phyloP scores from a whole-genome alignment of 768 basidiomycete species.

The Kwoniella botswanensis region DNA sequence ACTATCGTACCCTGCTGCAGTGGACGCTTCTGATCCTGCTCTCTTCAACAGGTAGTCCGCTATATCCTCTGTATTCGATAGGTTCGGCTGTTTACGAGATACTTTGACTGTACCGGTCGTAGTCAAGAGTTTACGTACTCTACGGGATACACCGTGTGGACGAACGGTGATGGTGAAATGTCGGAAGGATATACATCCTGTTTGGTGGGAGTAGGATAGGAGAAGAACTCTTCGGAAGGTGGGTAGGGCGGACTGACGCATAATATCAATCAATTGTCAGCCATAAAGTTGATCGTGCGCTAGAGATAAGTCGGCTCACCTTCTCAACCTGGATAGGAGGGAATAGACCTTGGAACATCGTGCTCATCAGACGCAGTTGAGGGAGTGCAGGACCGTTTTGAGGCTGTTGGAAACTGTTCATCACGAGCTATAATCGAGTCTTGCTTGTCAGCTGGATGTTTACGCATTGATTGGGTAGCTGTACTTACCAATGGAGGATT shows the following conservation, averaged over 20 bases:
- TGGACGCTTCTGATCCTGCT: constrained; percentile 72
- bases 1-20: constrained; percentile 68
- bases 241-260: constrained; percentile 67
- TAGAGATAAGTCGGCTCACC: constrained; percentile 30
- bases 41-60: constrained; percentile 88
- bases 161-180: constrained; percentile 96
- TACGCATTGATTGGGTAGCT: not conserved
- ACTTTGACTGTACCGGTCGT: constrained; percentile 56
- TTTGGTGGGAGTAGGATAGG: constrained; percentile 83
- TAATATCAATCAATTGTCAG: too few species aligned
- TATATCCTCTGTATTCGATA: constrained; percentile 89
- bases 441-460: constrained; percentile 8
- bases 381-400: constrained; percentile 67
- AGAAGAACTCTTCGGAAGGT: constrained; percentile 83
- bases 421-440: constrained; percentile 71
- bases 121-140: constrained; percentile 84
- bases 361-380: constrained; percentile 90
- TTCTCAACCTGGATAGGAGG: constrained; percentile 73
- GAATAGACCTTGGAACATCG: constrained; percentile 94
- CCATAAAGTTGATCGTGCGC: constrained; percentile 39
- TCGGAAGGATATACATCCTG: constrained; percentile 84
- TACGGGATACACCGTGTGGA: constrained; percentile 89
- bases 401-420: constrained; percentile 68
- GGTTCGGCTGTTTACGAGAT: constrained; percentile 63
- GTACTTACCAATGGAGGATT: constrained; percentile 82